Evolutionary conservation across 208 protist genomes (phyloP).

Genomic region (Acanthamoeba triangularis): DNA sequence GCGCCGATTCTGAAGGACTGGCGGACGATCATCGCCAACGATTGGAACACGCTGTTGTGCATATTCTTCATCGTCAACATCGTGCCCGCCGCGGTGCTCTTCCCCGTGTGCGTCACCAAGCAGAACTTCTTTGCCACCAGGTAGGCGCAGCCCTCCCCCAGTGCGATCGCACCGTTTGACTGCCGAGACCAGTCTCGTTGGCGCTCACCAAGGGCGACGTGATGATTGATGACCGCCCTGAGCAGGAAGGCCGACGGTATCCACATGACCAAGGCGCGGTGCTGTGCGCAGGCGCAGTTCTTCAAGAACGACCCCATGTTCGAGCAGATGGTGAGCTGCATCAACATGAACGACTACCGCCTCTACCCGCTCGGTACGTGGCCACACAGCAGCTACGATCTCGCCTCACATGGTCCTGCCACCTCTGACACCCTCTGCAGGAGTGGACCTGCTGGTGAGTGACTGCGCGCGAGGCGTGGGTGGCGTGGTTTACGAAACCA

Average conservation of each 20-base stretch:
- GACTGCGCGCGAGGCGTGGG: slow-evolving; percentile 33
- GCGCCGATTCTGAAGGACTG: neutral
- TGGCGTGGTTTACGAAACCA: slow-evolving; percentile 40
- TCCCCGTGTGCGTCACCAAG: slow-evolving; percentile 11
- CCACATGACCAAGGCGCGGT: slow-evolving; percentile 24
- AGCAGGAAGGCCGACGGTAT: slow-evolving; percentile 29
- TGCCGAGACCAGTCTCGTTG: too few species aligned
- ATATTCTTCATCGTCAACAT: slow-evolving; percentile 39
- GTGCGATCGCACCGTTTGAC: too few species aligned
- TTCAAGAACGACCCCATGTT: slow-evolving; percentile 52
- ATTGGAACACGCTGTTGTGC: slow-evolving; percentile 42
- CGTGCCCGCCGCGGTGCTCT: neutral
- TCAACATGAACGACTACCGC: slow-evolving; percentile 1
- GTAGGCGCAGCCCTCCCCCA: neutral
- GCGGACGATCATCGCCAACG: neutral
- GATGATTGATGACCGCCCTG: too few species aligned
- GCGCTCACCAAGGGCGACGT: too few species aligned
- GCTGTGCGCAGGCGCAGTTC: slow-evolving; percentile 54
- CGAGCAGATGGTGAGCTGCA: slow-evolving; percentile 22
- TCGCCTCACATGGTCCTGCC: neutral
- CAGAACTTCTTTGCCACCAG: slow-evolving; percentile 33
- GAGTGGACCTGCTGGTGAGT: neutral
- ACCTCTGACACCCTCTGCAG: neutral
- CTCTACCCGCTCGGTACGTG: slow-evolving; percentile 20
- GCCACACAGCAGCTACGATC: neutral